Percentiles rank a stretch among this genome's conserved stretches.
Conservation (phyloP, 441 rosid genomes). For the Hypseocharis bilobata region DNA sequence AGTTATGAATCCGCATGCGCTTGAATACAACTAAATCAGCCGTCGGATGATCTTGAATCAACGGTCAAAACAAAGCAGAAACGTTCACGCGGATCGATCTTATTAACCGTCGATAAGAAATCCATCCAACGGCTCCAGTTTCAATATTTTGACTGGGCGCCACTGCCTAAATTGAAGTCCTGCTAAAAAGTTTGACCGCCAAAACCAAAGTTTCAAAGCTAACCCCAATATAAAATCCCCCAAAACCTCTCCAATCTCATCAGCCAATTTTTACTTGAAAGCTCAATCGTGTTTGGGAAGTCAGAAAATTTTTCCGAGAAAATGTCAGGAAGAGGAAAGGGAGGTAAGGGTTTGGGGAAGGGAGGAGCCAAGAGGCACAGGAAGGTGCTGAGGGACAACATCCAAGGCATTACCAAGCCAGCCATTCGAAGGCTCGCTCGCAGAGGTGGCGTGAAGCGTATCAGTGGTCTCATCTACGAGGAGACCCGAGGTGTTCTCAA, state of each 20-base stretch:
- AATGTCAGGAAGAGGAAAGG: slow-evolving; percentile 27
- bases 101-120: not conserved
- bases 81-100: slow-evolving; percentile 18
- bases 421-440: slow-evolving; percentile 24
- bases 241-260: not conserved
- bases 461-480: slow-evolving; percentile 26
- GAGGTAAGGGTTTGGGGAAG: slow-evolving; percentile 24
- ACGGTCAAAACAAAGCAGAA: not conserved
- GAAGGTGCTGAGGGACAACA: slow-evolving; percentile 27
- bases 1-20: not conserved
- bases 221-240: not conserved
- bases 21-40: not conserved
- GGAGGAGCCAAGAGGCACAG: slow-evolving; percentile 27
- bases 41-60: not conserved
- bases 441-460: slow-evolving; percentile 26
- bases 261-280: not conserved
- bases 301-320: not conserved
- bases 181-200: slow-evolving; percentile 8
- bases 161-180: not conserved
- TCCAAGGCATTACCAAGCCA: slow-evolving; percentile 23
- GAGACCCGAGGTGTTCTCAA: slow-evolving; percentile 25
- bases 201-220: slow-evolving; percentile 4
- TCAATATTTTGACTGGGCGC: not conserved
- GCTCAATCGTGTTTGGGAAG: not conserved
- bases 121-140: not conserved